These are phyloP conservation scores for Solanum medicagineum DNA, from an alignment of 257 asterid species.

Conservation along the genomic window DNA sequence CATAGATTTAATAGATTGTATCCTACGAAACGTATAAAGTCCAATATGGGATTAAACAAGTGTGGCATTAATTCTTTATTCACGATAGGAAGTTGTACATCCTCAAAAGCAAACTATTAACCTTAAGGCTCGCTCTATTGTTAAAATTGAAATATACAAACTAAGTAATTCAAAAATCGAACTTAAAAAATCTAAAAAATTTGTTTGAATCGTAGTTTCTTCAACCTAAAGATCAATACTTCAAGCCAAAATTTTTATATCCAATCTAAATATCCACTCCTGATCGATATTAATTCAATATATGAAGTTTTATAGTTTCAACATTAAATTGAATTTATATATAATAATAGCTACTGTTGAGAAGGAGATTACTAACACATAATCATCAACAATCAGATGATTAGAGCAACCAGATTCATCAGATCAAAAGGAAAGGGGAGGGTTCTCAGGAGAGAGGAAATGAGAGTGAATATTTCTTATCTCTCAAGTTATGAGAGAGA, in stretches of 20 bases:
- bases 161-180: background rate
- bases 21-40: background rate
- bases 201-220: background rate
- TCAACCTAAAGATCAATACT: background rate
- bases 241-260: background rate
- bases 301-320: background rate
- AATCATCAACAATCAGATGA: too few relatives aligned
- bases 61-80: background rate
- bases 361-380: too few relatives aligned
- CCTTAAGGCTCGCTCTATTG: background rate
- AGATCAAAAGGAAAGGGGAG: too few relatives aligned
- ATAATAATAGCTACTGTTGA: background rate
- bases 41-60: background rate
- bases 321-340: background rate
- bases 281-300: background rate
- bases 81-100: background rate
- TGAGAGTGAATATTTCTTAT: too few relatives aligned
- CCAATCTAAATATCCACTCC: background rate
- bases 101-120: background rate
- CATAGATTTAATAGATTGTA: background rate
- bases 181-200: background rate
- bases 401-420: too few relatives aligned
- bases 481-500: too few relatives aligned
- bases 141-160: background rate
- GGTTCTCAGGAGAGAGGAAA: too few relatives aligned